Conservation (phyloP, 1,284 basidiomycete genomes). For the Leccinum fallax region DNA sequence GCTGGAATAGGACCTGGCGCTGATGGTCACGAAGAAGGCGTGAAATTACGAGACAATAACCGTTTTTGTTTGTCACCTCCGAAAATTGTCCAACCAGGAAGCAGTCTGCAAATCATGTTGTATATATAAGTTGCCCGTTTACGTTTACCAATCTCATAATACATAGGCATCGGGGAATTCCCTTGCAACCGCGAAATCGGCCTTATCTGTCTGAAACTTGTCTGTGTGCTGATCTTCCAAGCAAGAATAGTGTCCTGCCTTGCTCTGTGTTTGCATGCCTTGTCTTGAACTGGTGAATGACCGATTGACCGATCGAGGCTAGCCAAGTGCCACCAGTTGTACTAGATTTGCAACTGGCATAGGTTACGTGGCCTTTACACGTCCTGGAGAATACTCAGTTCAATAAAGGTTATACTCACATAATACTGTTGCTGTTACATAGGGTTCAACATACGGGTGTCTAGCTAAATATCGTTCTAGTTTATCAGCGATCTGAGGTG, state of each 20-base stretch:
- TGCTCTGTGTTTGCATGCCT: not conserved
- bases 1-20: slow-evolving; percentile 28
- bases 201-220: too few relatives aligned
- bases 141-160: not conserved
- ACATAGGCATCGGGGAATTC: not conserved
- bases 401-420: too few relatives aligned
- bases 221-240: too few relatives aligned
- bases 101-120: not conserved
- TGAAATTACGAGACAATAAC: not conserved
- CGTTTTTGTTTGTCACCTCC: not conserved
- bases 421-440: too few relatives aligned
- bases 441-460: too few relatives aligned
- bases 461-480: too few relatives aligned
- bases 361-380: too few relatives aligned
- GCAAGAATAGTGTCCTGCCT: too few relatives aligned
- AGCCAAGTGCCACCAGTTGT: not conserved
- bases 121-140: not conserved
- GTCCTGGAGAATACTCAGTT: too few relatives aligned
- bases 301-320: not conserved
- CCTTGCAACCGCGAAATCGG: not conserved
- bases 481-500: too few relatives aligned
- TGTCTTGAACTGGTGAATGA: not conserved
- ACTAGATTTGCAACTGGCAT: too few relatives aligned
- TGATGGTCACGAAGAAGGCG: slow-evolving; percentile 11
- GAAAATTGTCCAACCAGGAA: not conserved